phyloP scores from a whole-genome alignment of 805 yeast species.

The Metschnikowia gelsemii region DNA sequence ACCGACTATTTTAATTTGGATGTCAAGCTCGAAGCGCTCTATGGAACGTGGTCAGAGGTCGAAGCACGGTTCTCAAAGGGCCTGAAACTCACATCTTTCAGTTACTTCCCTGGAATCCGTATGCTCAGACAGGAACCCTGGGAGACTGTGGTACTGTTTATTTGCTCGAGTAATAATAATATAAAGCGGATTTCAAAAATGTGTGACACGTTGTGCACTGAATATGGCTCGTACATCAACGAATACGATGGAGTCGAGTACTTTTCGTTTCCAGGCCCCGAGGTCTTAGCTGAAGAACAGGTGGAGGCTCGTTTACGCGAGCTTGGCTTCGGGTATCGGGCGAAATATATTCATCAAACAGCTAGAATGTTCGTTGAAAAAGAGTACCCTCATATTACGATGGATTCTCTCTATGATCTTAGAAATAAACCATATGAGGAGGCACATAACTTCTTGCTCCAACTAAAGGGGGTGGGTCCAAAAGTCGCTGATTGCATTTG shows the following conservation, averaged over 20 bases:
- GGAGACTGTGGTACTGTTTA: conserved; percentile 89
- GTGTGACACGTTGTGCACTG: conserved; percentile 75
- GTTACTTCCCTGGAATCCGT: conserved; percentile 64
- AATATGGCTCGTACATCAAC: conserved; percentile 64
- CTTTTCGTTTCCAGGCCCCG: conserved; percentile 75
- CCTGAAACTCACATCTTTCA: conserved; percentile 33
- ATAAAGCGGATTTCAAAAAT: conserved; percentile 89
- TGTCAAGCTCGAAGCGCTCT: conserved; percentile 52
- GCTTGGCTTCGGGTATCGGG: conserved; percentile 85
- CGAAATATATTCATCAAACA: conserved; percentile 80
- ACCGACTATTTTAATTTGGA: conserved; percentile 70
- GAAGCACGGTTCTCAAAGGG: conserved; percentile 49
- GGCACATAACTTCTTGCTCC: conserved; percentile 58
- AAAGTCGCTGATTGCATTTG: conserved; percentile 97
- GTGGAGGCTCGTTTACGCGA: conserved; percentile 46
- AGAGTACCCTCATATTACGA: conserved; percentile 35
- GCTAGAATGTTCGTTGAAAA: conserved; percentile 53
- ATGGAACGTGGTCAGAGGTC: conserved; percentile 56
- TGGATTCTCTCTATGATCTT: conserved; percentile 41
- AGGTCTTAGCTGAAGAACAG: conserved; percentile 35
- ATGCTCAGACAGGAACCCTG: conserved; percentile 94
- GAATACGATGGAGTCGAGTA: conserved; percentile 53
- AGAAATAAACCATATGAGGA: conserved; percentile 48
- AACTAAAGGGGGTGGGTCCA: conserved; percentile 89
- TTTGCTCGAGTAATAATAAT: conserved; percentile 94